Evolutionary conservation across 768 basidiomycete species (phyloP).

Genomic region (Pisolithus marmoratus): DNA sequence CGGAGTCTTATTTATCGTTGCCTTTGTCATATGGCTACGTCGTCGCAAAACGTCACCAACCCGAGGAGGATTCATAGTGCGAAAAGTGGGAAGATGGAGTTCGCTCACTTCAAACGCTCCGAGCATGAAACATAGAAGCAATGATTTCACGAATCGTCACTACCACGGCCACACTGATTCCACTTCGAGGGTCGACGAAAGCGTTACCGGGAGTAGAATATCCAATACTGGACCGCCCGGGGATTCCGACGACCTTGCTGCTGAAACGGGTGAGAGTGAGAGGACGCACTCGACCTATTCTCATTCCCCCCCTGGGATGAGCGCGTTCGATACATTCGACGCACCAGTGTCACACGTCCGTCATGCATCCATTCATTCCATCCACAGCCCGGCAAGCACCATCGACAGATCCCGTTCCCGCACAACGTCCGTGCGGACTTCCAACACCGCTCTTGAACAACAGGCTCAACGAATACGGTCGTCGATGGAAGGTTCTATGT

Average conservation of each 20-base stretch:
- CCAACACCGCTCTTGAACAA: conserved; percentile 20
- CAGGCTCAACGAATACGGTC: conserved; percentile 28
- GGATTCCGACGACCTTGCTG: conserved; percentile 18
- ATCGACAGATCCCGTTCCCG: conserved; percentile 8
- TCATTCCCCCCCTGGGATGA: conserved; percentile 8
- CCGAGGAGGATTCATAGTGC: conserved; percentile 29
- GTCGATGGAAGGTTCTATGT: conserved; percentile 24
- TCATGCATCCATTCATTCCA: conserved; percentile 16
- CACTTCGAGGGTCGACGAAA: conserved; percentile 11
- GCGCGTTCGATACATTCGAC: conserved; percentile 13
- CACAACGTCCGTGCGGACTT: conserved; percentile 3
- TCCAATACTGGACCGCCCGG: conserved; percentile 14
- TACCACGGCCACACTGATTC: conserved; percentile 21
- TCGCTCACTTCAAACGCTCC: conserved; percentile 21
- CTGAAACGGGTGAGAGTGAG: conserved; percentile 13
- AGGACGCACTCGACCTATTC: conserved; percentile 15
- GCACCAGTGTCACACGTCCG: conserved; percentile 15
- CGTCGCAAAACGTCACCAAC: conserved; percentile 12
- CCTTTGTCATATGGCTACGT: conserved; percentile 26
- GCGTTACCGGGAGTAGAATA: conserved; percentile 6
- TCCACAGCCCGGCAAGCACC: conserved; percentile 4
- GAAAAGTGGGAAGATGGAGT: conserved; percentile 18
- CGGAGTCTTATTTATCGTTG: conserved; percentile 30
- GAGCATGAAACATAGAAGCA: conserved; percentile 4
- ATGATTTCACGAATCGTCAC: background rate